Evolutionary conservation across 768 basidiomycete genomes (phyloP).

Genomic region (Pilatotrama ljubarskyi): DNA sequence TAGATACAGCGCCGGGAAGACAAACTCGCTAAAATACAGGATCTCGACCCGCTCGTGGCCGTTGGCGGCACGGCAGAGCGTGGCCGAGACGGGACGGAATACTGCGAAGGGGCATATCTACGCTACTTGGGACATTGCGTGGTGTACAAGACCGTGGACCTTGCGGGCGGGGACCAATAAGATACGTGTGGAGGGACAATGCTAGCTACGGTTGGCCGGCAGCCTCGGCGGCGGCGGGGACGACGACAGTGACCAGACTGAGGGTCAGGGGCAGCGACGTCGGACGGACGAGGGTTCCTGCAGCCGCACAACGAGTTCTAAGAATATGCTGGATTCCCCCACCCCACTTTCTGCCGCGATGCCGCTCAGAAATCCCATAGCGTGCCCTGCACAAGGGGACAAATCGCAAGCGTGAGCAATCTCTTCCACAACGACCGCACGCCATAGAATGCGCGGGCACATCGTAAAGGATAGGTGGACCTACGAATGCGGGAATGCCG

Average conservation of each 20-base stretch:
- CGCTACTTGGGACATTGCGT: slow-evolving; percentile 3
- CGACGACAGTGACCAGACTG: background rate
- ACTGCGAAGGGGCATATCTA: slow-evolving; percentile 9
- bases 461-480: slow-evolving; percentile 13
- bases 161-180: slow-evolving; percentile 11
- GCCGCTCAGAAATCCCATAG: slow-evolving; percentile 39
- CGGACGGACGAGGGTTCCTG: background rate
- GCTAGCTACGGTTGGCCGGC: background rate
- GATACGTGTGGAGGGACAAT: slow-evolving; percentile 8
- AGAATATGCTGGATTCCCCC: slow-evolving; percentile 4
- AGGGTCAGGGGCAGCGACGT: background rate
- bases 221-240: background rate
- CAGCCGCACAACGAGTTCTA: slow-evolving; percentile 15
- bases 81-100: background rate
- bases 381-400: slow-evolving; percentile 30
- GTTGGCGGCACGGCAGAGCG: background rate
- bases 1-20: background rate
- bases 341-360: background rate
- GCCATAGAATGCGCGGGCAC: background rate
- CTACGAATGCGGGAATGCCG: slow-evolving; percentile 40
- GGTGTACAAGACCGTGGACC: background rate
- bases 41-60: background rate
- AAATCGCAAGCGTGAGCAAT: slow-evolving; percentile 3
- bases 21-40: slow-evolving; percentile 4
- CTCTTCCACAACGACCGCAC: background rate